Conservation (phyloP, 1,284 basidiomycete species). For the Gymnopus androsaceus region DNA sequence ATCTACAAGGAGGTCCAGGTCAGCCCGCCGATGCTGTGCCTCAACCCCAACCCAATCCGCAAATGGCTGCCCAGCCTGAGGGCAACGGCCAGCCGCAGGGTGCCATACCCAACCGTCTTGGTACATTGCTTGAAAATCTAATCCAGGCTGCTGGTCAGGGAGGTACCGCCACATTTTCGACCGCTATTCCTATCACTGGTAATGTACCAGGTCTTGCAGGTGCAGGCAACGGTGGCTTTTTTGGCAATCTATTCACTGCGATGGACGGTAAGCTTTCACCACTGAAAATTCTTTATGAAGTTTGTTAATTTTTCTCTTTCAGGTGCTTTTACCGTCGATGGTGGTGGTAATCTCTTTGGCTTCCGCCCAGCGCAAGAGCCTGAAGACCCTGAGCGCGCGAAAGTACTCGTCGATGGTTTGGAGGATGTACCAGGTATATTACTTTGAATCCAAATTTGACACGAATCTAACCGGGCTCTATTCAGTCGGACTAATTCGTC, state of each 20-base stretch:
- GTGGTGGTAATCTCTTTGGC: constrained; percentile 8
- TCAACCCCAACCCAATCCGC: no score
- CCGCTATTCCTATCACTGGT: not conserved
- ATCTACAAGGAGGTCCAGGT: no score
- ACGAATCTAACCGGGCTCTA: no score
- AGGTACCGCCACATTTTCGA: not conserved
- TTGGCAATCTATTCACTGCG: not conserved
- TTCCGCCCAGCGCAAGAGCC: constrained; percentile 9
- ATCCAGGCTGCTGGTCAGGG: constrained; percentile 2
- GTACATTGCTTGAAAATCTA: not conserved
- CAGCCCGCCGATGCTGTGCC: no score
- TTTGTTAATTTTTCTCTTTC: not conserved
- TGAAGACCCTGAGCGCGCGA: constrained; percentile 16
- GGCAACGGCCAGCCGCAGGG: not conserved
- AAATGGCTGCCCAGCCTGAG: not conserved
- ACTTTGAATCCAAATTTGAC: no score
- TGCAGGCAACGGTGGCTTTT: not conserved
- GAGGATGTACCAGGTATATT: constrained; percentile 72
- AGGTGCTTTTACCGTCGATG: constrained; percentile 7
- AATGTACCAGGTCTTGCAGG: not conserved
- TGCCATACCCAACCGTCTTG: not conserved
- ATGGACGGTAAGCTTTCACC: not conserved
- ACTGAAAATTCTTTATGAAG: not conserved
- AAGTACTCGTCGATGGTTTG: constrained; percentile 48
- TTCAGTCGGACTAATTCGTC: constrained; percentile 61